Evolutionary conservation across 306 rosid genomes (phyloP), one percentile per base, ranked within the genome.

Genomic region (Parietaria judaica): DNA sequence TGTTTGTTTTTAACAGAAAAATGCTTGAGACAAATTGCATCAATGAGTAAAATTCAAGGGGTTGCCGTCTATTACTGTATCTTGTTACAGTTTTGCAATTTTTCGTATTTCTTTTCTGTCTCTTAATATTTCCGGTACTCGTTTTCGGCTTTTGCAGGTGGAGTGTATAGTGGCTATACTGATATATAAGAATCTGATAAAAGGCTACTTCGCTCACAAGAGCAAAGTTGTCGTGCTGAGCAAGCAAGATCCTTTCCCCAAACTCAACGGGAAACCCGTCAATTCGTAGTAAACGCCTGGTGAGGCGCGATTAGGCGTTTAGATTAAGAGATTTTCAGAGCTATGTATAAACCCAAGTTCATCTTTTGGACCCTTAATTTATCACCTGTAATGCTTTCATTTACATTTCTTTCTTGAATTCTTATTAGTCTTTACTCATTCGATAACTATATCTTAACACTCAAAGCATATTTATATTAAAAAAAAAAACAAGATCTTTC

Each of bases 211-310:
- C 55, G 95, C 96, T 50, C 99, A 94, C 80, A 94, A 88, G 81
- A 88, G 99, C 80, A 86, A 86, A 78, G 95, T 94, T 35, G 95
- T 79, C 48, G 99, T 86, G 69, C 78, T 94, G 71, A 94, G 97
- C 89, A 88, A 88, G 84, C 88, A 81, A 69, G 95, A 92, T 57
- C 97, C 97, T 69, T 92, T 92, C 82, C 99, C 99, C 9, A 85
- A 74, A 73, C 75, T 88, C 59, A 84, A 79, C 72, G 99, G 99
- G 66, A 92, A 74, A 63, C 97, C 95, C 13, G 88, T 94, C 60
- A 83, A 71, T 57, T 84, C 87, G 23, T 88, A 80, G 78, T 23
- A 23, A 23, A 23, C 31, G 37, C 31, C 23, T 12, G 11, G 34
- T 15, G 31, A 51, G 56, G 3, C 16, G 54, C 31, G 31, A 23